Percentiles rank a stretch among this genome's conserved stretches.
Conservation (phyloP, 345 rosid species). For the Geranium rotundifolium region DNA sequence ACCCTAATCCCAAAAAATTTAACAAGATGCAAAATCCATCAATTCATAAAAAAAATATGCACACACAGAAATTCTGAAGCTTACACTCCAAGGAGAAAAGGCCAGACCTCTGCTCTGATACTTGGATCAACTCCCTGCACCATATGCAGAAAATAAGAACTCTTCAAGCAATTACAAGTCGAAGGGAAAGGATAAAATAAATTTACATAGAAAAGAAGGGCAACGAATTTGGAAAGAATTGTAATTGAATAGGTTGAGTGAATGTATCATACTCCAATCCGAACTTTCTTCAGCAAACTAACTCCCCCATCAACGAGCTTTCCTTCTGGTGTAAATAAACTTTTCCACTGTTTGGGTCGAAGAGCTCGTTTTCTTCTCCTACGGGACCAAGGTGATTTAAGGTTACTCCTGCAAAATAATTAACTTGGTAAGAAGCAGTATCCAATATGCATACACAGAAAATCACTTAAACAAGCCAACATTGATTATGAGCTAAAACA, state of each 20-base stretch:
- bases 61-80: constrained; percentile 3
- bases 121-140: constrained; percentile 69
- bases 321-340: constrained; percentile 51
- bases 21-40: too few relatives aligned
- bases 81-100: constrained; percentile 85
- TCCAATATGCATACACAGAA: neutral
- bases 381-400: constrained; percentile 70
- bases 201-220: neutral
- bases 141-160: constrained; percentile 8
- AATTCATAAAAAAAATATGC: too few relatives aligned
- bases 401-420: constrained; percentile 34
- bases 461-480: too few relatives aligned
- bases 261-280: constrained; percentile 53
- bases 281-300: constrained; percentile 61
- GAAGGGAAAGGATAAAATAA: constrained; percentile 3
- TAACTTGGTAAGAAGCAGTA: constrained; percentile 1
- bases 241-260: neutral
- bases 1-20: too few relatives aligned
- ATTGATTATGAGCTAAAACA: too few relatives aligned
- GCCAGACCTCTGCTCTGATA: constrained; percentile 19
- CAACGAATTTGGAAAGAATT: neutral
- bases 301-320: constrained; percentile 54
- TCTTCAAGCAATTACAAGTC: constrained; percentile 1
- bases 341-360: constrained; percentile 53
- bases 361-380: constrained; percentile 70